These are phyloP conservation scores for Tephrocybe sp. DNA, from an alignment of 768 basidiomycete genomes.

Conservation along the genomic window DNA sequence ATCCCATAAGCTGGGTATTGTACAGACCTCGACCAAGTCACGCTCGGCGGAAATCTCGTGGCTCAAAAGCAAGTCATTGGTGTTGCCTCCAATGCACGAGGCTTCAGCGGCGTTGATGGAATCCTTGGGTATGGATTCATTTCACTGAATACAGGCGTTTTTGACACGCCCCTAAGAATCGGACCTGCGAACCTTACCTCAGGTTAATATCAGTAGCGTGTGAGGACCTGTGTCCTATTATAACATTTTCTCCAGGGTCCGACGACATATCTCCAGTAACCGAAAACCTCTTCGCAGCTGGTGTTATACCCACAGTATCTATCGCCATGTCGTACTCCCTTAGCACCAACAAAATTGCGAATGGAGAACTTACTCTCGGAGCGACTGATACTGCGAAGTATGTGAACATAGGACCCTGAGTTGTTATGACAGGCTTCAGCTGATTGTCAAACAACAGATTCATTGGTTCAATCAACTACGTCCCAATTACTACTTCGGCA, in stretches of 20 bases:
- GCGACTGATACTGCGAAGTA: constrained; percentile 47
- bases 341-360: constrained; percentile 29
- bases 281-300: constrained; percentile 51
- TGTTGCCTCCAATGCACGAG: constrained; percentile 38
- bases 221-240: not conserved
- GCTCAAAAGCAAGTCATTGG: constrained; percentile 48
- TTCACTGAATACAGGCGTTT: not conserved
- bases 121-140: constrained; percentile 39
- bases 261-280: constrained; percentile 47
- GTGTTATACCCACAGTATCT: constrained; percentile 39
- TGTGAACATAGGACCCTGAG: not conserved
- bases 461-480: constrained; percentile 24
- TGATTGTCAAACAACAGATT: constrained; percentile 13
- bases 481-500: constrained; percentile 37
- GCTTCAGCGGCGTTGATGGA: constrained; percentile 48
- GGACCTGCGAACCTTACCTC: constrained; percentile 46
- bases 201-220: not conserved
- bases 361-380: constrained; percentile 59
- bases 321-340: constrained; percentile 55
- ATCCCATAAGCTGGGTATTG: not conserved
- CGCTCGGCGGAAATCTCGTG: constrained; percentile 36
- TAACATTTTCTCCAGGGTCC: constrained; percentile 30
- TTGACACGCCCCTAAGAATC: constrained; percentile 26
- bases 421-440: not conserved
- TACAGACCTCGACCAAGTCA: constrained; percentile 45